Evolutionary conservation across 2,329 filamentous ascomycete species (phyloP), one percentile per base, ranked within the genome.

Genomic region (Talaromyces sp.): DNA sequence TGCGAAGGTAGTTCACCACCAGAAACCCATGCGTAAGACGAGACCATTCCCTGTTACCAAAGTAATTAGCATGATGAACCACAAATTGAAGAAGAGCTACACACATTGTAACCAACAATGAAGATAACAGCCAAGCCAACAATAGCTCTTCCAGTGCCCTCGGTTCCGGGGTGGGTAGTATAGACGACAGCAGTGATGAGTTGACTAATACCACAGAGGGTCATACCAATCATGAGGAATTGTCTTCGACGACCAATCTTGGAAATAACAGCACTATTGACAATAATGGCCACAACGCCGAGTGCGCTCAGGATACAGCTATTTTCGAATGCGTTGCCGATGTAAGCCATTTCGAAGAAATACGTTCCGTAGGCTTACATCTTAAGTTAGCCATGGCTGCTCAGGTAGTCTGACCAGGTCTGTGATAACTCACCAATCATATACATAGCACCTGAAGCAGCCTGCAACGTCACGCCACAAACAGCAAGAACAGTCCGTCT

Each of bases 331-430:
- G 85, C 80, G 58, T 84, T 79, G 39, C 82, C 79, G 4, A 87
- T 83, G 54, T 82, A 78, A 41, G 85, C 84, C 82, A 87, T 86
- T 69, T 83, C 80, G 71, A 87, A 85, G 78, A 87, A 87, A 72
- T 87, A 87, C 1, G 85, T 86, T 27, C 80, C 80, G 68, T 84
- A 85, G 1, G 82, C 84, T 85, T 5, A 15, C 69, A 19, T 17
- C 25, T 52, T 50, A 45, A 17, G 41, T 52, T 4, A 52, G 27
- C 27, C 27, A 31, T 31, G 27, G 7, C 27, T 31, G 27, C 27
- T 31, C 27, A 31, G 3, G 27, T 31, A 31, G 4, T 6, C 27
- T 31, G 27, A 31, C 27, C 6, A 10, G 17, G 49, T 17, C 10
- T 15, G 33, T 33, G 3, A 50, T 31, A 31, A n/a, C 49, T 33